phyloP scores from a whole-genome alignment of 179 eudicot species.

The Sideroxylon spinosum region DNA sequence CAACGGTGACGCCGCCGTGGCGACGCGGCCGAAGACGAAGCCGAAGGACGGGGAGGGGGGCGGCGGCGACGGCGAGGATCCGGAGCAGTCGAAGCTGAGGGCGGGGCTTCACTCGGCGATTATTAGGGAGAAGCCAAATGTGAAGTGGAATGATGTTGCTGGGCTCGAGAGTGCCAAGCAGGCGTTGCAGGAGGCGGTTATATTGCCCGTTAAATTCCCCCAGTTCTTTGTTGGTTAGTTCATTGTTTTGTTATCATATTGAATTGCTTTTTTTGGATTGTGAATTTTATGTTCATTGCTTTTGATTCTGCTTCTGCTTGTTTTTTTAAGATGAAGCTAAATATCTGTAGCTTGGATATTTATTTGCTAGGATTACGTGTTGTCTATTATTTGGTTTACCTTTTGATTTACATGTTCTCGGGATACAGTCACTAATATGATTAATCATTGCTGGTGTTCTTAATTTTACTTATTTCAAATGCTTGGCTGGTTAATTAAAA shows the following conservation, averaged over 20 bases:
- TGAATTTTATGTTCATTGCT: neutral
- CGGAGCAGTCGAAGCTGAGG: slow-evolving; percentile 72
- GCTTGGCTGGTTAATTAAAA: neutral
- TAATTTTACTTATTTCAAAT: neutral
- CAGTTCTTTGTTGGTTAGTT: slow-evolving; percentile 83
- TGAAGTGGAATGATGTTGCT: slow-evolving; percentile 96
- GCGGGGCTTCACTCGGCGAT: slow-evolving; percentile 89
- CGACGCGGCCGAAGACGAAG: slow-evolving; percentile 69
- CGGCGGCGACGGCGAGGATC: slow-evolving; percentile 78
- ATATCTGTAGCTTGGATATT: neutral
- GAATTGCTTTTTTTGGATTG: neutral
- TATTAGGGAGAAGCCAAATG: slow-evolving; percentile 88
- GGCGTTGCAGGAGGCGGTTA: slow-evolving; percentile 96
- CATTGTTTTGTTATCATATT: neutral
- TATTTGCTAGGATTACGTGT: neutral
- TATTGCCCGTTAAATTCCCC: slow-evolving; percentile 92
- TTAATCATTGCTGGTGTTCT: neutral
- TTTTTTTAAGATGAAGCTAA: neutral
- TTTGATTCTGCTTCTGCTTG: neutral
- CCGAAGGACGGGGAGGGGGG: slow-evolving; percentile 60
- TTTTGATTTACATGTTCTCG: neutral
- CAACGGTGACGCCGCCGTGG: slow-evolving; percentile 76
- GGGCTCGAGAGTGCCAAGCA: slow-evolving; percentile 97
- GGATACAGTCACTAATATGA: neutral
- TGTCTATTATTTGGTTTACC: neutral